Conservation (phyloP, 2,329 filamentous ascomycete genomes). For the Penicillium sp. region DNA sequence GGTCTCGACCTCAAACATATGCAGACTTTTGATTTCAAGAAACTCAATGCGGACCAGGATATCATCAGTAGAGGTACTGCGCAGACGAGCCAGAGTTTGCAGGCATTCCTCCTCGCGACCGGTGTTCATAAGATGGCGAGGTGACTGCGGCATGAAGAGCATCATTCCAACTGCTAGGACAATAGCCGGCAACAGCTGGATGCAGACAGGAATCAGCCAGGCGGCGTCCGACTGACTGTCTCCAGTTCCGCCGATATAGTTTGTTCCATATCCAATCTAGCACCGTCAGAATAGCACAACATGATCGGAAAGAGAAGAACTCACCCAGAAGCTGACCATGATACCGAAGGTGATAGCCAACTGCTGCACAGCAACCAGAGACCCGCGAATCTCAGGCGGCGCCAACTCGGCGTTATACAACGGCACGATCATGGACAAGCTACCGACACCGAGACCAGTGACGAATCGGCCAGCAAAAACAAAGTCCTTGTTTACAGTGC, state of each 20-base stretch:
- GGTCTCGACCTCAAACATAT: constrained; percentile 67
- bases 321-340: constrained; percentile 32
- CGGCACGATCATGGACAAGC: constrained; percentile 40
- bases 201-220: constrained; percentile 42
- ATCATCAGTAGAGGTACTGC: constrained; percentile 56
- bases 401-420: constrained; percentile 38
- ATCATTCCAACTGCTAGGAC: constrained; percentile 61
- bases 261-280: constrained; percentile 36
- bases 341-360: constrained; percentile 37
- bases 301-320: not conserved
- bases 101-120: constrained; percentile 62
- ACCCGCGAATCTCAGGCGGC: constrained; percentile 32
- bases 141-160: constrained; percentile 73
- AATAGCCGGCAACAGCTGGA: constrained; percentile 57
- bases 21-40: constrained; percentile 72
- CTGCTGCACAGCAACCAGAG: constrained; percentile 33
- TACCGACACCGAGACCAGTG: constrained; percentile 42
- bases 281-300: not conserved
- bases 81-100: constrained; percentile 57
- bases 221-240: constrained; percentile 39
- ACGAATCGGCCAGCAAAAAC: constrained; percentile 41
- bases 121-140: constrained; percentile 67
- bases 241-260: constrained; percentile 59
- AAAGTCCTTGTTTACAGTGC: constrained; percentile 26
- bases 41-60: constrained; percentile 68